These are phyloP conservation scores for Nakaseomyces kungkrabaensis DNA, from an alignment of 1,139 yeast species.

Conservation along the genomic window DNA sequence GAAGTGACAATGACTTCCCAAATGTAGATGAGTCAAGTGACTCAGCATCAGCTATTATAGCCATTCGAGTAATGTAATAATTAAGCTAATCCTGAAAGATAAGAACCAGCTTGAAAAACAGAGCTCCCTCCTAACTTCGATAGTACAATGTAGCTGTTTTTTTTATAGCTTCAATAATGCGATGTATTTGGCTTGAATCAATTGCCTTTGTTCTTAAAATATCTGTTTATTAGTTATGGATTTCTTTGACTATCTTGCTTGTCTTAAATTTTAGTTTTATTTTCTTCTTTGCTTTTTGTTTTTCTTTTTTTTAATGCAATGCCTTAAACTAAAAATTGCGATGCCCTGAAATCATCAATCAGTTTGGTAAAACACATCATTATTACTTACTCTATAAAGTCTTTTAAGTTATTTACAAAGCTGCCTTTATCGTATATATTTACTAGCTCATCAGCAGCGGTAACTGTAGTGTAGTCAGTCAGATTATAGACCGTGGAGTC, in stretches of 20 bases:
- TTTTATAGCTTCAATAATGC: too few species aligned
- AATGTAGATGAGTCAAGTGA: conserved; percentile 44
- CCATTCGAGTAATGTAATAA: background rate
- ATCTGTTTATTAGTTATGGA: too few species aligned
- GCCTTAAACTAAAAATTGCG: too few species aligned
- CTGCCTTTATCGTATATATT: conserved; percentile 22
- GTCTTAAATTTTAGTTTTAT: too few species aligned
- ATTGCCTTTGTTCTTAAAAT: too few species aligned
- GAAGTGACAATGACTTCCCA: conserved; percentile 67
- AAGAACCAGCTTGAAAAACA: background rate
- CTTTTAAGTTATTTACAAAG: conserved; percentile 14
- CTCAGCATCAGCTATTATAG: conserved; percentile 7
- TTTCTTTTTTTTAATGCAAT: too few species aligned
- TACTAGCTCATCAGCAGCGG: conserved; percentile 12
- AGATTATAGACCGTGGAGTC: conserved; percentile 17
- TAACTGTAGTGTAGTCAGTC: conserved; percentile 10
- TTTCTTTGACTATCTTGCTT: too few species aligned
- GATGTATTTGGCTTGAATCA: too few species aligned
- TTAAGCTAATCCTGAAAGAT: background rate
- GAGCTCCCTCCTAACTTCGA: too few species aligned
- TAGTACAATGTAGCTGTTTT: too few species aligned
- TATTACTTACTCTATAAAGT: conserved; percentile 4
- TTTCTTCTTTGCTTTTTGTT: too few species aligned
- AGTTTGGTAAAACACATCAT: background rate
- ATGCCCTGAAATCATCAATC: too few species aligned